These are phyloP conservation scores for Auriscalpium microsporum DNA, from an alignment of 768 basidiomycete genomes.

Conservation along the genomic window DNA sequence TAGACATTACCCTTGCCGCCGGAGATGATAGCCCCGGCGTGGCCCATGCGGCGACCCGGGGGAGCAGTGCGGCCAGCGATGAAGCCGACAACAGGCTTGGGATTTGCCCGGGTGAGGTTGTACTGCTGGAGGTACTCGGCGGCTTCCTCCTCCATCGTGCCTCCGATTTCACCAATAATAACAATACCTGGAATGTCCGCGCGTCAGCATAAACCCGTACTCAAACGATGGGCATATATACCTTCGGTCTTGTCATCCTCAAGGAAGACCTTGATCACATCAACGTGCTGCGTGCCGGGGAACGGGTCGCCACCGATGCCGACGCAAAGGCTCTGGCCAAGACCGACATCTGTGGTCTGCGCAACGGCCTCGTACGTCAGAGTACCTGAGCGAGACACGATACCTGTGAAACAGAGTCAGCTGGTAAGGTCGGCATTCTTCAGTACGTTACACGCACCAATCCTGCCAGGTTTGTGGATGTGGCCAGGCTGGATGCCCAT, in stretches of 20 bases:
- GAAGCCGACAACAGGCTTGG: slow-evolving; percentile 96
- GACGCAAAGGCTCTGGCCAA: slow-evolving; percentile 93
- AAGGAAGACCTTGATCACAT: slow-evolving; percentile 93
- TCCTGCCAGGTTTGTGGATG: slow-evolving; percentile 93
- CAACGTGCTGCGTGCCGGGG: slow-evolving; percentile 92
- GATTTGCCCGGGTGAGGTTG: slow-evolving; percentile 79
- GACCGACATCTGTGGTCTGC: slow-evolving; percentile 91
- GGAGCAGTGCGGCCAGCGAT: slow-evolving; percentile 98
- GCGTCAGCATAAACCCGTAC: not conserved
- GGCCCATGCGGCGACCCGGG: slow-evolving; percentile 96
- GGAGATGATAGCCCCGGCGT: slow-evolving; percentile 96
- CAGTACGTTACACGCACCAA: slow-evolving; percentile 46
- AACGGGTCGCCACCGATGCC: slow-evolving; percentile 98
- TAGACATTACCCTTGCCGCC: slow-evolving; percentile 79
- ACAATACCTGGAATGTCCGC: slow-evolving; percentile 64
- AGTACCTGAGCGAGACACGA: slow-evolving; percentile 92
- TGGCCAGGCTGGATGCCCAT: slow-evolving; percentile 99
- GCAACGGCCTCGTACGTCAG: slow-evolving; percentile 98
- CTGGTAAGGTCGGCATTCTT: not conserved
- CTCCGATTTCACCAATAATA: slow-evolving; percentile 97
- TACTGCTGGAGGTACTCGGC: slow-evolving; percentile 90
- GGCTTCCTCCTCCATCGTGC: slow-evolving; percentile 98
- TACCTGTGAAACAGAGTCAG: slow-evolving; percentile 39
- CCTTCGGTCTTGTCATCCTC: slow-evolving; percentile 92
- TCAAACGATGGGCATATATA: slow-evolving; percentile 23